Evolutionary conservation across 148 eudicot genomes (phyloP).

Genomic region (Spergularia bocconei): DNA sequence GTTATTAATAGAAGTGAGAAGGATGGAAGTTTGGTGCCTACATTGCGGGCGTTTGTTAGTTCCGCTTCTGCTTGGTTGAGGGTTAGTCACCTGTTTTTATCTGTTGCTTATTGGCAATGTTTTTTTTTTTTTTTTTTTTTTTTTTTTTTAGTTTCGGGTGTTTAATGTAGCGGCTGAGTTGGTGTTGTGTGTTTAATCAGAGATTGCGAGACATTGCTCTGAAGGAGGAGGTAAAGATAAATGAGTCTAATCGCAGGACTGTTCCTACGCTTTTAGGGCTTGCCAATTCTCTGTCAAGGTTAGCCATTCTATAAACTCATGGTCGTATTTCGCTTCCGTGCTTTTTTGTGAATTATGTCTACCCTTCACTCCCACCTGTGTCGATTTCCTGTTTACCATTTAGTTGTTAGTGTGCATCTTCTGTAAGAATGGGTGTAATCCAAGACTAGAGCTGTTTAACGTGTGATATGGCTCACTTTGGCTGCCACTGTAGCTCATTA

Average conservation of each 20-base stretch:
- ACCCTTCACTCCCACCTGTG: neutral
- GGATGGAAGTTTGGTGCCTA: conserved; percentile 44
- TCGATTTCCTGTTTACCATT: neutral
- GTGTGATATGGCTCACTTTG: no score
- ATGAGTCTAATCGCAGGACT: conserved; percentile 34
- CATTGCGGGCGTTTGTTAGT: conserved; percentile 65
- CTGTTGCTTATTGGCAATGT: neutral
- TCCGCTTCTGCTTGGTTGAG: conserved; percentile 64
- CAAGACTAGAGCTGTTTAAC: no score
- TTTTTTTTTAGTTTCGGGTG: conserved; percentile 16
- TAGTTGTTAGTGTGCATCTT: neutral
- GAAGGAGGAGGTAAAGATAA: conserved; percentile 66
- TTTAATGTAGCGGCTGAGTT: conserved; percentile 25
- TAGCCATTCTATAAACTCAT: conserved; percentile 19
- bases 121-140: no score
- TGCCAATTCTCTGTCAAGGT: conserved; percentile 86
- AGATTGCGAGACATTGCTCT: conserved; percentile 75
- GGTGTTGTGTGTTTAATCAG: conserved; percentile 40
- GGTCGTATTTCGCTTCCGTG: neutral
- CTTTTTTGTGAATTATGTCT: neutral
- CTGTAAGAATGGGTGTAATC: no score
- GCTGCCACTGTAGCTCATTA: no score
- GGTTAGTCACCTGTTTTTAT: conserved; percentile 34
- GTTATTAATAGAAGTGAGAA: conserved; percentile 42
- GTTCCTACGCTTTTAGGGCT: conserved; percentile 76